Evolutionary conservation across 208 protist genomes (phyloP).

Genomic region (Porcisia deanei): DNA sequence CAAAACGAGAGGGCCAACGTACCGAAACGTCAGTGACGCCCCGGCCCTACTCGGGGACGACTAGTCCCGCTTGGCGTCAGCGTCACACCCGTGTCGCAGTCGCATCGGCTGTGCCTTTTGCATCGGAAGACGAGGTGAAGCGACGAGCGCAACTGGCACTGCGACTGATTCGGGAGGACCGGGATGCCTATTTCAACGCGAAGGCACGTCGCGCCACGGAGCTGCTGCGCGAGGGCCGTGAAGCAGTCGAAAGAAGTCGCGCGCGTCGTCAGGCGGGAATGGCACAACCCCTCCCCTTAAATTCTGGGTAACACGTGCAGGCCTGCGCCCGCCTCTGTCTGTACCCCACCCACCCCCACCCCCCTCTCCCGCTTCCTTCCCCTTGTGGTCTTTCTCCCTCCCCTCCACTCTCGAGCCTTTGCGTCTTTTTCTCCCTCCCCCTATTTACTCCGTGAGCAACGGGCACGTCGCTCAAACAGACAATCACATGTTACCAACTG

Average conservation of each 20-base stretch:
- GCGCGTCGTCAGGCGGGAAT: conserved; percentile 11
- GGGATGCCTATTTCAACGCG: conserved; percentile 26
- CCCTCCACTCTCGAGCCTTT: no score
- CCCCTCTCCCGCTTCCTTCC: not conserved
- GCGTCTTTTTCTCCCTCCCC: no score
- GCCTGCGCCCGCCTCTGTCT: not conserved
- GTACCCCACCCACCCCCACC: not conserved
- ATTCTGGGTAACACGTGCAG: not conserved
- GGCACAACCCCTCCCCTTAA: not conserved
- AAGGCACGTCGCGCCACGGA: conserved; percentile 23
- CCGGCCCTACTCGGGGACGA: not conserved
- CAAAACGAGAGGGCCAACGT: not conserved
- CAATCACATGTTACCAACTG: not conserved
- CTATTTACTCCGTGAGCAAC: not conserved
- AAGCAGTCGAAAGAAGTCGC: conserved; percentile 10
- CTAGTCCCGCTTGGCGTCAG: not conserved
- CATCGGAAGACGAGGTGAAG: not conserved
- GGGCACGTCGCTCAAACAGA: not conserved
- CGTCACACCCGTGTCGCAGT: not conserved
- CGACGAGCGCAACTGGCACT: conserved; percentile 21
- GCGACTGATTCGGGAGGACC: conserved; percentile 22
- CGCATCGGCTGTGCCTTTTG: not conserved
- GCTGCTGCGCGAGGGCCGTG: conserved; percentile 26
- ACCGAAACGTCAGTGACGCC: not conserved
- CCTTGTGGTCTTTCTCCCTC: not conserved